Evolutionary conservation across 2,329 filamentous ascomycete genomes (phyloP), one percentile per base, ranked within the genome.

Genomic region (Dactylellina cionopaga): DNA sequence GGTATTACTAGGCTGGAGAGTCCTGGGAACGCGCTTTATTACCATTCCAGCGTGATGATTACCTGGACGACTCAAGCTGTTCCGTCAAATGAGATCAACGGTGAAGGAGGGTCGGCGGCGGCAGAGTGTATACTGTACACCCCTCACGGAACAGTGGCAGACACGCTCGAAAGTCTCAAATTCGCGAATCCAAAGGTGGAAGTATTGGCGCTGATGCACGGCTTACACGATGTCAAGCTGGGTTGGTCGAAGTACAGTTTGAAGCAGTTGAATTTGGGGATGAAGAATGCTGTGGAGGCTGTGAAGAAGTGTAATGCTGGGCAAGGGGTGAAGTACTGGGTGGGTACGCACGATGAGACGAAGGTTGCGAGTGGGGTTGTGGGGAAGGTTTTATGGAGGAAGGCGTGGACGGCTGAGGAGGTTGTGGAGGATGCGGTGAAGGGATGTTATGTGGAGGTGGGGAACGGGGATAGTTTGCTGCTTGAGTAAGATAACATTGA

Each of bases 331-430:
- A 84, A 81, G 74, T 90, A 89, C 76, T 90, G 88, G 88, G 79
- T 90, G 15, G 84, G 83, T 0, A 90, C 88, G 24, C 88, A 90
- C 75, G 87, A 89, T 74, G 88, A 89, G 78, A 80, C 85, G 3
- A 89, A 89, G 79, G 83, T 79, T 58, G 87, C 86, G 0, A 83
- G 83, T 0, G 87, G 87, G 0, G 75, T 89, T 3, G 83, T 89
- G 7, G 83, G 85, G 80, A 79, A 80, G 72, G 82, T 88, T 39
- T 75, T 87, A 55, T 78, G 78, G 41, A 76, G 83, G 55, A 83
- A 81, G 58, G 74, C 76, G n/a, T 83, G 84, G 66, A 81, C 79
- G 0, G 74, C 86, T 9, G 77, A 79, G 3, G 82, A 84, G 41
- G 81, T 82, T 5, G 80, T 82, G 2, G 80, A 82, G 1, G 77